These are phyloP conservation scores for Dichomitus squalens DNA, from an alignment of 1,284 basidiomycete genomes.

Conservation along the genomic window DNA sequence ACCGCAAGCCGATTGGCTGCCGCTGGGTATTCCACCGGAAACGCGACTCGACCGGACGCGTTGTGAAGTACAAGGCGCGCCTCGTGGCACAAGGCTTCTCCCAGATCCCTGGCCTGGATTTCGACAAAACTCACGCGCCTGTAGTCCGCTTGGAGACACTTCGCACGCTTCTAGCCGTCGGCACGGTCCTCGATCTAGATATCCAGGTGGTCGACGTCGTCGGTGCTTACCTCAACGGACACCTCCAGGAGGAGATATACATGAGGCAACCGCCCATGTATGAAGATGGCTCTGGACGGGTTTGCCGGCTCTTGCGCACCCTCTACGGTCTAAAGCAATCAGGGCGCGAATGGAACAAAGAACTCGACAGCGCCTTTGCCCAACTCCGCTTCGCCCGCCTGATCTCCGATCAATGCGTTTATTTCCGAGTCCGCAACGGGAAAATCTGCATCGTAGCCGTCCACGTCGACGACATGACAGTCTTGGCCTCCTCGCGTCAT, in stretches of 20 bases:
- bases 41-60: slow-evolving; percentile 32
- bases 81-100: slow-evolving; percentile 45
- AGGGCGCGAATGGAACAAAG: slow-evolving; percentile 29
- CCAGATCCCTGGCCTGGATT: slow-evolving; percentile 43
- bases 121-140: slow-evolving; percentile 37
- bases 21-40: slow-evolving; percentile 40
- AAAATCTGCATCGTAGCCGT: slow-evolving; percentile 20
- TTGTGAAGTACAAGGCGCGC: slow-evolving; percentile 37
- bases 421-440: background rate
- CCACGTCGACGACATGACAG: slow-evolving; percentile 30
- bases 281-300: slow-evolving; percentile 23
- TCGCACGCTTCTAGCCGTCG: slow-evolving; percentile 32
- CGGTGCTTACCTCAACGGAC: slow-evolving; percentile 38
- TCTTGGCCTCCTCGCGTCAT: background rate
- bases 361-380: slow-evolving; percentile 15
- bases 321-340: slow-evolving; percentile 37
- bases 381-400: slow-evolving; percentile 25
- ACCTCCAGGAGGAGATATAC: slow-evolving; percentile 41
- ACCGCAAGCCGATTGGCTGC: slow-evolving; percentile 19
- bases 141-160: slow-evolving; percentile 32
- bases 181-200: slow-evolving; percentile 28
- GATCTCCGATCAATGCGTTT: slow-evolving; percentile 26
- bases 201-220: slow-evolving; percentile 38
- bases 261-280: slow-evolving; percentile 39
- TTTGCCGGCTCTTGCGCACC: slow-evolving; percentile 19